phyloP scores from a whole-genome alignment of 2,329 filamentous ascomycete genomes.

The Neofusicoccum umdonicola region DNA sequence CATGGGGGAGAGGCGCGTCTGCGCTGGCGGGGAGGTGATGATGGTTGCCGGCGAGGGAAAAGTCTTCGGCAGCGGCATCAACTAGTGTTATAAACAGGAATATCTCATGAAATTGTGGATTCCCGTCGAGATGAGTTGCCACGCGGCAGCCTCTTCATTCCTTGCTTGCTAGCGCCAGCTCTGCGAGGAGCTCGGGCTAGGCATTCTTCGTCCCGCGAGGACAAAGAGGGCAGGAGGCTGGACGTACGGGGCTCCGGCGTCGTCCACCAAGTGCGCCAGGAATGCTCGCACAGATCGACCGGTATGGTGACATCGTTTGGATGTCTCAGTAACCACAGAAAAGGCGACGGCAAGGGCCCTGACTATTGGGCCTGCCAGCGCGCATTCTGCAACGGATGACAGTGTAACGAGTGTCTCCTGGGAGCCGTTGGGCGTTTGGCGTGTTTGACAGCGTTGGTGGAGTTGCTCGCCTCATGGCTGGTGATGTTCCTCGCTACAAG shows the following conservation, averaged over 20 bases:
- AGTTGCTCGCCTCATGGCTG: constrained; percentile 1
- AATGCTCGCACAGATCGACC: constrained; percentile 21
- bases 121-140: constrained; percentile 22
- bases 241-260: constrained; percentile 13
- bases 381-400: neutral
- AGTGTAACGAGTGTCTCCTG: neutral
- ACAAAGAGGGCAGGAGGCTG: constrained; percentile 16
- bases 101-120: constrained; percentile 17
- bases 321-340: neutral
- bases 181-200: constrained; percentile 22
- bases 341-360: neutral
- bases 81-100: constrained; percentile 11
- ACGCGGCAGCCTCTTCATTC: constrained; percentile 27
- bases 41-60: constrained; percentile 1
- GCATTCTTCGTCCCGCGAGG: constrained; percentile 27
- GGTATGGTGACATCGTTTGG: constrained; percentile 7
- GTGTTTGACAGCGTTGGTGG: neutral
- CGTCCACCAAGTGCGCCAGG: constrained; percentile 10
- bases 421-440: neutral
- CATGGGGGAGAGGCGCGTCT: neutral
- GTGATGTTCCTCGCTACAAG: constrained; percentile 7
- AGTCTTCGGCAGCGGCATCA: constrained; percentile 15
- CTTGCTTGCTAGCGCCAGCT: constrained; percentile 27
- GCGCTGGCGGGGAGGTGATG: neutral
- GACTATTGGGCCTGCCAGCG: neutral